Conservation (phyloP, 2,329 filamentous ascomycete genomes). For the Ophiostoma pallidulum region DNA sequence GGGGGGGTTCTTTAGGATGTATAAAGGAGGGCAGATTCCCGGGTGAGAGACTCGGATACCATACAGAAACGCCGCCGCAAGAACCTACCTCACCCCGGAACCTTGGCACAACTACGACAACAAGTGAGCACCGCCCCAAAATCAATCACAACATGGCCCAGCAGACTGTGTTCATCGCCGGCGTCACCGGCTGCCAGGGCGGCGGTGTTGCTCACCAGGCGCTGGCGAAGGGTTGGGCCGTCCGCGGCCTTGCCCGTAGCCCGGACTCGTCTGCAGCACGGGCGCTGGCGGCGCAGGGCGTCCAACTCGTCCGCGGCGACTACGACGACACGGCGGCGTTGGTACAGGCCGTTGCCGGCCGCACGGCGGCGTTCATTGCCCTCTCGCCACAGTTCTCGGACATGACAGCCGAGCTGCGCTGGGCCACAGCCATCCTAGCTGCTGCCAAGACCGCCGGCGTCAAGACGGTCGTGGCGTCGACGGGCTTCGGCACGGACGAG, state of each 20-base stretch:
- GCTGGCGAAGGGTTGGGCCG: slow-evolving; percentile 24
- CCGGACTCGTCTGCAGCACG: slow-evolving; percentile 24
- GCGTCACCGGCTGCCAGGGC: slow-evolving; percentile 20
- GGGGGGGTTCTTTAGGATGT: too few relatives aligned
- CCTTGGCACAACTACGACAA: not conserved
- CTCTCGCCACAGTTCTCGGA: slow-evolving; percentile 16
- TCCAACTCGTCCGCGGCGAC: not conserved
- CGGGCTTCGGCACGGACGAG: slow-evolving; percentile 21
- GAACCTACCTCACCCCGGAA: too few relatives aligned
- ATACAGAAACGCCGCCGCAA: too few relatives aligned
- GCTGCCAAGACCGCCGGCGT: slow-evolving; percentile 30
- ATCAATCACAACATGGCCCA: not conserved
- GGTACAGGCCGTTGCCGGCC: not conserved
- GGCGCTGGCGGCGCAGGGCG: slow-evolving; percentile 25
- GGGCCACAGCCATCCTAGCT: slow-evolving; percentile 25
- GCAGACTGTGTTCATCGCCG: slow-evolving; percentile 3
- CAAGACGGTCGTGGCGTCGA: slow-evolving; percentile 29
- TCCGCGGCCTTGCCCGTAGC: slow-evolving; percentile 26
- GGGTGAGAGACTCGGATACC: too few relatives aligned
- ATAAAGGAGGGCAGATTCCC: too few relatives aligned
- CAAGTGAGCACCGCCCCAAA: too few relatives aligned
- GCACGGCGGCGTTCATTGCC: slow-evolving; percentile 2
- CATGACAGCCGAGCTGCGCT: slow-evolving; percentile 21
- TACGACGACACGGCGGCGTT: not conserved
- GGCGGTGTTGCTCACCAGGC: slow-evolving; percentile 24